Percentiles rank a stretch among this genome's conserved stretches.
Evolutionary conservation across 129 eudicot genomes (phyloP).

Genomic region (carrot (Daucus carota)): DNA sequence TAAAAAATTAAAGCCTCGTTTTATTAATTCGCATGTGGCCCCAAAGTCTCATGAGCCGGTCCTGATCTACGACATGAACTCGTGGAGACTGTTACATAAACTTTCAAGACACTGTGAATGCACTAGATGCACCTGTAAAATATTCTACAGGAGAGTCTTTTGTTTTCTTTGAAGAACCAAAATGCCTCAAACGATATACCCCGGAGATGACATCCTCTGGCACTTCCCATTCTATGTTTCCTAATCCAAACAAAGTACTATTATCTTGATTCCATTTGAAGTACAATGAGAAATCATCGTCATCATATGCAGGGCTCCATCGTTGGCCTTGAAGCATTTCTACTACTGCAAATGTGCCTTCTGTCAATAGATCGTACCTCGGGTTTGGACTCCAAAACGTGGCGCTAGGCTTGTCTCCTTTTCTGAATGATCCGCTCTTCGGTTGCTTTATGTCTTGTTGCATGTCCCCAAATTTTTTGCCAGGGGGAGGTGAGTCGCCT

Average conservation of each 20-base stretch:
- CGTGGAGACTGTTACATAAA: background rate
- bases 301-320: conserved; percentile 51
- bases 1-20: too few species aligned
- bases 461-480: conserved; percentile 48
- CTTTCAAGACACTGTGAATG: conserved; percentile 4
- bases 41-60: too few species aligned
- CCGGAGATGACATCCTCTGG: conserved; percentile 38
- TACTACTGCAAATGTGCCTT: conserved; percentile 60
- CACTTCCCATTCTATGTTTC: conserved; percentile 60
- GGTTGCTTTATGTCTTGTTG: conserved; percentile 25
- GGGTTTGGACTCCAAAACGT: conserved; percentile 61
- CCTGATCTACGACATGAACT: too few species aligned
- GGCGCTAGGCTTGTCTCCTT: conserved; percentile 37
- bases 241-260: conserved; percentile 26
- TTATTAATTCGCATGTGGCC: too few species aligned
- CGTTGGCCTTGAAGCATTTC: conserved; percentile 46
- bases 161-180: conserved; percentile 45
- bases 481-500: conserved; percentile 58
- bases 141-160: conserved; percentile 15
- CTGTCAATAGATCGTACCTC: conserved; percentile 50
- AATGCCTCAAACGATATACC: conserved; percentile 57
- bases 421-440: conserved; percentile 4
- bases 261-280: conserved; percentile 13
- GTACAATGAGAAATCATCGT: conserved; percentile 36
- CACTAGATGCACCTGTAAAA: conserved; percentile 13